Conservation (phyloP, 2,329 filamentous ascomycete genomes). For the Calycina herbarum region DNA sequence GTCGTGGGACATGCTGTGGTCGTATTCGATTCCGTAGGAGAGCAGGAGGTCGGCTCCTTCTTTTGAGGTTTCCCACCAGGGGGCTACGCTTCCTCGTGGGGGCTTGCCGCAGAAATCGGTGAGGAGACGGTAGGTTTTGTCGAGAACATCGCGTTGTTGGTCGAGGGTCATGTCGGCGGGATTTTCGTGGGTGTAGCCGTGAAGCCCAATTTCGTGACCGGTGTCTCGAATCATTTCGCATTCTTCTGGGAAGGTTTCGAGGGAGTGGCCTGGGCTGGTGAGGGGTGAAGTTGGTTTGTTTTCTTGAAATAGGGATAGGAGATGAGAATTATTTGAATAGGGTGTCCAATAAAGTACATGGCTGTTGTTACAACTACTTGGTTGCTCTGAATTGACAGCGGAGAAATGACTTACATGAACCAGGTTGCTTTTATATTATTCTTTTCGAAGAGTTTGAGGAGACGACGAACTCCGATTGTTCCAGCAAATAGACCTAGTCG, state of each 20-base stretch:
- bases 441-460: constrained; percentile 71
- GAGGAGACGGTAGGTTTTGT: constrained; percentile 71
- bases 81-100: constrained; percentile 70
- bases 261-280: constrained; percentile 58
- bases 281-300: not conserved
- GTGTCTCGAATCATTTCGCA: constrained; percentile 60
- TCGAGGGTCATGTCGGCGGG: constrained; percentile 69
- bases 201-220: constrained; percentile 65
- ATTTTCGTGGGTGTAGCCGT: constrained; percentile 76
- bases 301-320: not conserved
- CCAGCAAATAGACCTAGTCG: constrained; percentile 63
- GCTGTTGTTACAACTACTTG: not conserved
- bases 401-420: constrained; percentile 42
- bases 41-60: constrained; percentile 67
- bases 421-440: constrained; percentile 70
- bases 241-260: constrained; percentile 68
- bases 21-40: constrained; percentile 68
- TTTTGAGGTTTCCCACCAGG: constrained; percentile 72
- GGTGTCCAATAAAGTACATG: not conserved
- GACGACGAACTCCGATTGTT: constrained; percentile 61
- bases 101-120: constrained; percentile 72
- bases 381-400: not conserved
- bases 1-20: constrained; percentile 66
- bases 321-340: not conserved
- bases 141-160: constrained; percentile 73